Base-by-base conservation (phyloP, 192 early-diverging fungal genomes). In the Linnemannia zychae region DNA sequence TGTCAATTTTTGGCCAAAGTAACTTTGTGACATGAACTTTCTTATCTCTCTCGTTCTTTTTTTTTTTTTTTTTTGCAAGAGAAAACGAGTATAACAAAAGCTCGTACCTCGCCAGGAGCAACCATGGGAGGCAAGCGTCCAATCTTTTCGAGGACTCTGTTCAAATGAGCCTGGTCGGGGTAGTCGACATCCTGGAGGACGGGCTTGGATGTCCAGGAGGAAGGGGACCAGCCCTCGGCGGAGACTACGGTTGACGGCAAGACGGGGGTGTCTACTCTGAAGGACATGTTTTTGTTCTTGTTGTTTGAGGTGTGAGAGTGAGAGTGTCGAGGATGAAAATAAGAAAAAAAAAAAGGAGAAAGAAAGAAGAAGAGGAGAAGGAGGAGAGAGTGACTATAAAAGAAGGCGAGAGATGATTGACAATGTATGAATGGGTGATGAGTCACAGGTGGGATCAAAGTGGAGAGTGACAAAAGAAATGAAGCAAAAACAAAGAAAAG, bases 131-230 rank as follows among this genome's bases (percentile, higher is more conserved):
- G 98, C 72, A 99, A 86, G 63, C 84, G 88, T 9, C 90, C 81
- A 24, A 99, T 86, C 79, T 96, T 97, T 7, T 83, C 75, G 16
- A 98, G 83, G 9, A 97, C 97, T 17, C 79, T 79, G 36, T 94
- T 77, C 1, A 97, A 87, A 74, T 94, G 92, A 28, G 82, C 80
- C 52, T 91, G 89, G 81, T 97, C 91, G 17, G 95, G 93, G 86
- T 97, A 99, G 44, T 89, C 86, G 24, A 99, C 98, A 53, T 96
- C 95, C 87, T 99, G 98, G 70, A 88, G 89, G 73, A 95, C 92
- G 66, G 95, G 92, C 89, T 93, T 94, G 72, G 87, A 72, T 68
- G 88, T 89, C 94, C 94, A 95, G 60, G 91, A 92, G 48, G 88
- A 84, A 16, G 93, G 93, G 13, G 92, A 80, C 94, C 94, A 95